Base-by-base conservation (phyloP, 305 asterid species). In the Fraxinus sp. region DNA sequence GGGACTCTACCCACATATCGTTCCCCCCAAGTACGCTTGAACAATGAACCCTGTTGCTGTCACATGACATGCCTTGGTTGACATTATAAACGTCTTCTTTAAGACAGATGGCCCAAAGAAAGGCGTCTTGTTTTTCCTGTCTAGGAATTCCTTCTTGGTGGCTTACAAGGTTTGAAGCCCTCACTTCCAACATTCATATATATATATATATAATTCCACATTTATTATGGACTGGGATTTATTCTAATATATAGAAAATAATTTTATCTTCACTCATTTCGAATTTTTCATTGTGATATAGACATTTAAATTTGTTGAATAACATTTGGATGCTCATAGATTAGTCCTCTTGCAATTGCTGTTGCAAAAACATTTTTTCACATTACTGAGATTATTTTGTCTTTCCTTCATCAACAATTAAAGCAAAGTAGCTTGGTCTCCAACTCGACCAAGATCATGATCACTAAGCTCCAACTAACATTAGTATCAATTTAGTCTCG, bases 391-490 rank as follows among this genome's bases (percentile, higher is more conserved):
- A 52, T 52, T 16, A 52, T 16, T 52, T 43, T 43, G 20, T 52
- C 22, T 52, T n/a, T 52, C 22, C 22, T 84, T 89, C 92, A 74
- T 95, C 94, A 71, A 92, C 81, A 77, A 92, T 86, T 86, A 93
- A 93, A 91, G 89, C 95, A 91, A 92, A 91, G 26, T 52, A 55
- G 96, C 97, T 75, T 95, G 97, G 43, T 92, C 99, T 85, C 98
- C 98, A 84, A 95, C 97, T 91, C 90, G 98, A 87, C 95, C 96
- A 80, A 92, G 90, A 86, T 95, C 97, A 84, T 93, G 64, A 52
- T 52, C 97, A 39, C 95, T 90, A 85, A 97, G 98, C 86, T 97
- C 98, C 33, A 73, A 89, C 90, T 80, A 97, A 89, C 84, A 92
- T 85, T 24, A 82, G 22, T 18, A 95, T 87, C 91, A 93, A 81